A percentile compares a stretch with the other conserved stretches of the same genome.
phyloP scores from a whole-genome alignment of 371 early-diverging fungal genomes.

The Syncephalastrum sp. region DNA sequence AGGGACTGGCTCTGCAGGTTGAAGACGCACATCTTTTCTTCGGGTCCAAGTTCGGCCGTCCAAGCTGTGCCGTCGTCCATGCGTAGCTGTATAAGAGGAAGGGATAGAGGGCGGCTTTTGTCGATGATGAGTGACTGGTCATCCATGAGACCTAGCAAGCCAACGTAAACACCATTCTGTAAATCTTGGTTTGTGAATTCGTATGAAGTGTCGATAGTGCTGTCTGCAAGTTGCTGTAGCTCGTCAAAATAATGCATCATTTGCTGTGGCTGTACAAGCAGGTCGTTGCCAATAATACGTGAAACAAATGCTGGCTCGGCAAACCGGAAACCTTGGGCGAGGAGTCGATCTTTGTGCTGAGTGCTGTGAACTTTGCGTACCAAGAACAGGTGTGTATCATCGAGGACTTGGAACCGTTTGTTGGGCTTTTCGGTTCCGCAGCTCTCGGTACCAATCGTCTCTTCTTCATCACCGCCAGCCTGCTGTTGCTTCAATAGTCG shows the following conservation, averaged over 20 bases:
- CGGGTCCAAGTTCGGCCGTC: constrained; percentile 9
- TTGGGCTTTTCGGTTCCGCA: background rate
- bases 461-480: background rate
- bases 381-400: constrained; percentile 32
- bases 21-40: constrained; percentile 21
- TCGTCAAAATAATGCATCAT: no score
- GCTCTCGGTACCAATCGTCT: background rate
- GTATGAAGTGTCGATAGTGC: no score
- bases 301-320: constrained; percentile 38
- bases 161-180: constrained; percentile 24
- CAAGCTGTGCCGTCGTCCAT: constrained; percentile 11
- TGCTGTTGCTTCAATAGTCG: background rate
- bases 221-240: background rate
- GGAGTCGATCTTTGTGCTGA: constrained; percentile 18
- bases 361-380: constrained; percentile 21
- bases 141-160: constrained; percentile 28
- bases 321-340: constrained; percentile 36
- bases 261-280: constrained; percentile 2
- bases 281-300: constrained; percentile 27
- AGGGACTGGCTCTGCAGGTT: constrained; percentile 21
- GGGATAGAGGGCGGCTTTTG: constrained; percentile 24
- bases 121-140: constrained; percentile 26
- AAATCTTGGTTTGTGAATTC: constrained; percentile 1
- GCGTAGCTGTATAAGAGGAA: constrained; percentile 30
- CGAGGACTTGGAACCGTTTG: constrained; percentile 7